A percentile compares a stretch with the other conserved stretches of the same genome.
These are phyloP conservation scores for Vitellaria paradoxa DNA, from an alignment of 179 eudicot genomes.

Conservation along the genomic window DNA sequence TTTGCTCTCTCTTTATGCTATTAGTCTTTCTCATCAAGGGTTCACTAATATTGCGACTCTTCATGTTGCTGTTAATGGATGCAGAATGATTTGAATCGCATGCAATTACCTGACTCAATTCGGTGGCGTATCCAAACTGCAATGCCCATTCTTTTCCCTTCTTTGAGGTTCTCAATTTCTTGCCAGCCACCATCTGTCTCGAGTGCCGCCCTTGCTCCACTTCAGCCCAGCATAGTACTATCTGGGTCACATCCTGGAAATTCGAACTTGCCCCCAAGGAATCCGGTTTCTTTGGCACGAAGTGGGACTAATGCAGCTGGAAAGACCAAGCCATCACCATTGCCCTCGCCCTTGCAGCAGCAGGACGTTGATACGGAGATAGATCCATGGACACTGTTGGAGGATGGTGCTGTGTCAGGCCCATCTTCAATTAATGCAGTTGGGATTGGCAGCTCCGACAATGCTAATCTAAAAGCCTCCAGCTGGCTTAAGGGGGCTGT, in stretches of 20 bases:
- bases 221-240: conserved; percentile 49
- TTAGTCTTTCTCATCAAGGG: not conserved
- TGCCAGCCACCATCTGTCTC: conserved; percentile 74
- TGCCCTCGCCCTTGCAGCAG: conserved; percentile 14
- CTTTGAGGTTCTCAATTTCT: conserved; percentile 44
- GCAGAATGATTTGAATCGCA: conserved; percentile 85
- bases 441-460: conserved; percentile 56
- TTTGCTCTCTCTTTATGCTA: not conserved
- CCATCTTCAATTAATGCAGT: conserved; percentile 52
- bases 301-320: conserved; percentile 31
- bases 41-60: not conserved
- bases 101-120: conserved; percentile 74
- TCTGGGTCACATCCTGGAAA: conserved; percentile 35
- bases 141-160: conserved; percentile 65
- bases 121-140: conserved; percentile 90
- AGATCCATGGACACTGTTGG: conserved; percentile 93
- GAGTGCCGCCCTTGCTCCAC: conserved; percentile 47
- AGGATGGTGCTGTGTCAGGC: conserved; percentile 88
- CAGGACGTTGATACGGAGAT: conserved; percentile 59
- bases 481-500: conserved; percentile 91
- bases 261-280: conserved; percentile 36
- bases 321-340: conserved; percentile 42
- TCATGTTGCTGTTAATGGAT: conserved; percentile 18
- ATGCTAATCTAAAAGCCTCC: conserved; percentile 67
- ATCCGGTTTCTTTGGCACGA: conserved; percentile 36